phyloP scores from a whole-genome alignment of 2,329 filamentous ascomycete genomes.

The Ophiostoma sp. region DNA sequence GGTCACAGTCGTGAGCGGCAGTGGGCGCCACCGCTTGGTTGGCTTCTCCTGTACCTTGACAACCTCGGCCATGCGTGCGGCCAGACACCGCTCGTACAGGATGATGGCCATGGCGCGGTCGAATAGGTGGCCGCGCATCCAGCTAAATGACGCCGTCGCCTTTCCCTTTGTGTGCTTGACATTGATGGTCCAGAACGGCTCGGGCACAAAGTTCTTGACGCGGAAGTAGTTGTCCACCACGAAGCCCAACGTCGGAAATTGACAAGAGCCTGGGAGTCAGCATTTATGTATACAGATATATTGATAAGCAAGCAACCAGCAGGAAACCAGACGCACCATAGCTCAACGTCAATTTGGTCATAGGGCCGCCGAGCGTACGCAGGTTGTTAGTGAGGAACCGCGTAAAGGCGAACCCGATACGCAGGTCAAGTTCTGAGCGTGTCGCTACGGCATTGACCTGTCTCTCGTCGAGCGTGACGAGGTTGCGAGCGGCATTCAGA shows the following conservation, averaged over 20 bases:
- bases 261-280: slow-evolving; percentile 66
- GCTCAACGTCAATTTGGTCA: slow-evolving; percentile 65
- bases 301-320: slow-evolving; percentile 10
- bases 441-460: slow-evolving; percentile 85
- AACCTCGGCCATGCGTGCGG: slow-evolving; percentile 70
- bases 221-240: slow-evolving; percentile 94
- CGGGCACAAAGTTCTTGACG: slow-evolving; percentile 88
- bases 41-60: slow-evolving; percentile 84
- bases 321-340: slow-evolving; percentile 59
- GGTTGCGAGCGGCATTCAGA: slow-evolving; percentile 70
- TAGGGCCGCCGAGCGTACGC: slow-evolving; percentile 61
- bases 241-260: slow-evolving; percentile 94
- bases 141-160: slow-evolving; percentile 69
- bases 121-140: slow-evolving; percentile 78
- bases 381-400: slow-evolving; percentile 77
- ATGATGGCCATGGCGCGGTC: slow-evolving; percentile 76
- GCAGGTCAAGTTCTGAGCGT: slow-evolving; percentile 84
- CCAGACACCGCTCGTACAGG: slow-evolving; percentile 78
- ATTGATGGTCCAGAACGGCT: slow-evolving; percentile 89
- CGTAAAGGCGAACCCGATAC: slow-evolving; percentile 90
- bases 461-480: slow-evolving; percentile 72
- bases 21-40: slow-evolving; percentile 86
- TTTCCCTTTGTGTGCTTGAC: slow-evolving; percentile 64
- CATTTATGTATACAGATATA: neutral
- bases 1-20: slow-evolving; percentile 92